A percentile compares a stretch with the other conserved stretches of the same genome.
Conservation (phyloP, 2,329 filamentous ascomycete species). For the Laburnicola sp. region DNA sequence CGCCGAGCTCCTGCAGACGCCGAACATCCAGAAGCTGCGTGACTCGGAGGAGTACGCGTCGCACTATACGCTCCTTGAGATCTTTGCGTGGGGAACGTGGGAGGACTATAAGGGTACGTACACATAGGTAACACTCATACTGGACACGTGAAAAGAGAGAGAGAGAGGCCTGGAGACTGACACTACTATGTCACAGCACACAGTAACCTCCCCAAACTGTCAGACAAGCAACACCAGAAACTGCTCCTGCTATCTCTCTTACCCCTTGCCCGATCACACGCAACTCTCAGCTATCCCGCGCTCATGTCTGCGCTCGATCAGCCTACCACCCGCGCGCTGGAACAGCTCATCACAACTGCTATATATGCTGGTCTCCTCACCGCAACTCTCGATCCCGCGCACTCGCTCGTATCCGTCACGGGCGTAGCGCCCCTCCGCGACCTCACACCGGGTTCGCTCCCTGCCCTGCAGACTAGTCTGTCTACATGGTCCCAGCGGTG, state of each 20-base stretch:
- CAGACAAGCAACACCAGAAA: conserved; percentile 74
- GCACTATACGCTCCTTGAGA: conserved; percentile 73
- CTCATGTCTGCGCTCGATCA: conserved; percentile 71
- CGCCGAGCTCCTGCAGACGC: conserved; percentile 82
- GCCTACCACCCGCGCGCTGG: conserved; percentile 68
- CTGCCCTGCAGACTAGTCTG: conserved; percentile 68
- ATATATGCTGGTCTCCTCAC: conserved; percentile 83
- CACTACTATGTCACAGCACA: conserved; percentile 17
- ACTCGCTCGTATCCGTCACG: conserved; percentile 73
- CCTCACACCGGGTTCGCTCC: conserved; percentile 72
- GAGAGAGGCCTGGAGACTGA: neutral
- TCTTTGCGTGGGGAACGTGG: conserved; percentile 94
- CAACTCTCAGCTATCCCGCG: conserved; percentile 68
- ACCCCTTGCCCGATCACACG: conserved; percentile 70
- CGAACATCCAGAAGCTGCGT: conserved; percentile 74
- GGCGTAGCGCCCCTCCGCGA: conserved; percentile 86
- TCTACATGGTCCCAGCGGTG: conserved; percentile 79
- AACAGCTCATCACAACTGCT: conserved; percentile 82
- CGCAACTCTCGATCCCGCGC: conserved; percentile 79
- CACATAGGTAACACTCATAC: neutral
- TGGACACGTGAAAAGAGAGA: neutral
- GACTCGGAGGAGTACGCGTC: conserved; percentile 63
- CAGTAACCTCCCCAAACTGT: conserved; percentile 70
- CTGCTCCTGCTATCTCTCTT: conserved; percentile 89
- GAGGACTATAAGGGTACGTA: conserved; percentile 67